phyloP scores from a whole-genome alignment of 2,329 filamentous ascomycete species.

The Aspergillus quadrilineatus region DNA sequence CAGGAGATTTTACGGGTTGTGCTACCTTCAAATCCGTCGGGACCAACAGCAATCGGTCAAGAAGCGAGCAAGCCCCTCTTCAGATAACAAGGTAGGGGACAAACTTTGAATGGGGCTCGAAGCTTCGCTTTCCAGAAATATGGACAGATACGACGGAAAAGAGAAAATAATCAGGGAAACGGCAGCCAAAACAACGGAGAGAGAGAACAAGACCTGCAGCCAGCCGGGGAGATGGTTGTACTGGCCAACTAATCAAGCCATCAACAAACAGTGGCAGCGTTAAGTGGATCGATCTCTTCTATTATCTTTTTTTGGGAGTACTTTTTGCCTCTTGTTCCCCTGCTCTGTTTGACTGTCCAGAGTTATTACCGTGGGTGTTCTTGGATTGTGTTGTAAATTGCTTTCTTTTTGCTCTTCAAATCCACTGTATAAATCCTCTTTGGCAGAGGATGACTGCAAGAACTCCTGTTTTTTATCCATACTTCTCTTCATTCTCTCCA shows the following conservation, averaged over 20 bases:
- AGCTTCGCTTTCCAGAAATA: conserved; percentile 6
- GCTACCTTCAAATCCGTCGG: not conserved
- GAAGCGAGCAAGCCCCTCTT: conserved; percentile 1
- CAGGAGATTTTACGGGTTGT: not conserved
- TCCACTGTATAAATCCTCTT: conserved; percentile 7
- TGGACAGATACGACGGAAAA: conserved; percentile 7
- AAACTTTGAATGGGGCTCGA: not conserved
- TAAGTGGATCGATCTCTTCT: conserved; percentile 11
- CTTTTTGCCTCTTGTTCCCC: conserved; percentile 5
- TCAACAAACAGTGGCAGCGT: conserved; percentile 24
- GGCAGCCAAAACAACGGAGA: conserved; percentile 10
- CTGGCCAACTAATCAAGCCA: conserved; percentile 24
- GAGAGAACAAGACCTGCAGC: conserved; percentile 22
- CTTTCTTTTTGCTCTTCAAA: conserved; percentile 4
- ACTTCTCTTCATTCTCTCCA: not conserved
- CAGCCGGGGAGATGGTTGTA: conserved; percentile 26
- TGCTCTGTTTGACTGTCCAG: conserved; percentile 1
- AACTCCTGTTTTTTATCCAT: conserved; percentile 1
- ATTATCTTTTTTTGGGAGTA: conserved; percentile 6
- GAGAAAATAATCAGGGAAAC: conserved; percentile 7
- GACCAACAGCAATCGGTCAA: conserved; percentile 2
- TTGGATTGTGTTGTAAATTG: conserved; percentile 7
- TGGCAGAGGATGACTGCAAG: conserved; percentile 3
- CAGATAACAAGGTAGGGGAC: not conserved
- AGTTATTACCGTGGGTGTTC: conserved; percentile 3